A percentile compares a stretch with the other conserved stretches of the same genome.
Evolutionary conservation across 768 basidiomycete species (phyloP).

Genomic region (Hydnum rufescens): DNA sequence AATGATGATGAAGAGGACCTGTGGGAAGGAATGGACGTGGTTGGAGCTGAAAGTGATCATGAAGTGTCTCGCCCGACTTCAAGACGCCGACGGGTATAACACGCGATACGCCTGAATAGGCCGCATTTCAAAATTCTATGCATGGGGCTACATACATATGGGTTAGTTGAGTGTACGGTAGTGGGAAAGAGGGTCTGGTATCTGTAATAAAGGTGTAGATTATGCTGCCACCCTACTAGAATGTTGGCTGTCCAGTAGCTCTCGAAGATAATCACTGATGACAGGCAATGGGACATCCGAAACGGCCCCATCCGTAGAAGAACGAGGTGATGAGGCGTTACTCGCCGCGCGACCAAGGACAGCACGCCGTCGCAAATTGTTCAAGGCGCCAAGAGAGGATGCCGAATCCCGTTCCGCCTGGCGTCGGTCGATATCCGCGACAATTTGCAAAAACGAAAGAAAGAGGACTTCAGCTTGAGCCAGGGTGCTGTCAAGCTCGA

Average conservation of each 20-base stretch:
- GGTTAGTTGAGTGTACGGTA: too few relatives aligned
- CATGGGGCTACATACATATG: background rate
- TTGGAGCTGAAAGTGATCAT: slow-evolving; percentile 22
- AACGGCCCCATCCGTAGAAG: too few relatives aligned
- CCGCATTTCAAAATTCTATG: background rate
- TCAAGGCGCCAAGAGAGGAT: too few relatives aligned
- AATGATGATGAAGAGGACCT: slow-evolving; percentile 15
- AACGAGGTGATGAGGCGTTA: too few relatives aligned
- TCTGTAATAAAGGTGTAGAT: too few relatives aligned
- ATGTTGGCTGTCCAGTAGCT: too few relatives aligned
- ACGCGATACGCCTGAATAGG: background rate
- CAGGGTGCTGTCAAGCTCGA: slow-evolving; percentile 88
- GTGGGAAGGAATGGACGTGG: slow-evolving; percentile 46
- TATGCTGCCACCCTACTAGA: too few relatives aligned
- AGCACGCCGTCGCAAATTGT: too few relatives aligned
- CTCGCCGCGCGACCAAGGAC: too few relatives aligned
- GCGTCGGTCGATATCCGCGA: slow-evolving; percentile 75
- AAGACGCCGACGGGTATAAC: background rate
- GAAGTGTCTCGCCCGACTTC: background rate
- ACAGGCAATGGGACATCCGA: too few relatives aligned
- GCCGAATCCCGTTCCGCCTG: slow-evolving; percentile 30
- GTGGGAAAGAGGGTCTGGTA: too few relatives aligned
- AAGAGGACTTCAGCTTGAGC: slow-evolving; percentile 95
- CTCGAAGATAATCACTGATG: slow-evolving; percentile 43
- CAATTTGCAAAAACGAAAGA: slow-evolving; percentile 72